phyloP scores from a whole-genome alignment of 164 flowering plant genomes.

The Chloranthus sessilifolius region DNA sequence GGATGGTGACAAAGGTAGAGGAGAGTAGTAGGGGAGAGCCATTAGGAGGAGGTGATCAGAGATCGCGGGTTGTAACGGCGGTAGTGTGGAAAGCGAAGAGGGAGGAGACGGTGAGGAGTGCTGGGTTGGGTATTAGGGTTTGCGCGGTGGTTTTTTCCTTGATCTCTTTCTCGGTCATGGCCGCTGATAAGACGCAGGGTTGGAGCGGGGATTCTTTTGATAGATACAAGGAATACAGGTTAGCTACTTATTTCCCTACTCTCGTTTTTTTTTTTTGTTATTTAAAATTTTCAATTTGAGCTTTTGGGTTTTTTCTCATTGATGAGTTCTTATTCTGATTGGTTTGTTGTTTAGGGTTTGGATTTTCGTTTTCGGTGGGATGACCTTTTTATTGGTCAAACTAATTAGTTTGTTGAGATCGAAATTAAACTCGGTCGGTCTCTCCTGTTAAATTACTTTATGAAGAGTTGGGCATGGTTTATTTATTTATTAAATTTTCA shows the following conservation, averaged over 20 bases:
- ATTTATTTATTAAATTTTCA: no score
- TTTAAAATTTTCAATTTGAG: background rate
- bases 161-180: slow-evolving; percentile 91
- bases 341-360: background rate
- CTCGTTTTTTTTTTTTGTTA: no score
- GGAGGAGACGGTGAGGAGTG: slow-evolving; percentile 34
- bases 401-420: no score
- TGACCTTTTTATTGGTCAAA: no score
- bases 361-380: no score
- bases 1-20: slow-evolving; percentile 18
- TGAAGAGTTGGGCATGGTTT: no score
- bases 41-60: slow-evolving; percentile 21
- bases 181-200: slow-evolving; percentile 80
- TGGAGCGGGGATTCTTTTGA: slow-evolving; percentile 97
- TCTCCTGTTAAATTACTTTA: no score
- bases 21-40: slow-evolving; percentile 11
- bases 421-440: no score
- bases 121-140: slow-evolving; percentile 62
- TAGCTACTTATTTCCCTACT: background rate
- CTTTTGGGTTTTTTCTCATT: background rate
- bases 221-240: slow-evolving; percentile 94
- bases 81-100: slow-evolving; percentile 31
- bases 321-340: background rate
- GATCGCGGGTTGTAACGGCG: slow-evolving; percentile 27
- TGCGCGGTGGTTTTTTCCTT: slow-evolving; percentile 56